phyloP scores from a whole-genome alignment of 768 basidiomycete species.

The Baorangia bicolor region DNA sequence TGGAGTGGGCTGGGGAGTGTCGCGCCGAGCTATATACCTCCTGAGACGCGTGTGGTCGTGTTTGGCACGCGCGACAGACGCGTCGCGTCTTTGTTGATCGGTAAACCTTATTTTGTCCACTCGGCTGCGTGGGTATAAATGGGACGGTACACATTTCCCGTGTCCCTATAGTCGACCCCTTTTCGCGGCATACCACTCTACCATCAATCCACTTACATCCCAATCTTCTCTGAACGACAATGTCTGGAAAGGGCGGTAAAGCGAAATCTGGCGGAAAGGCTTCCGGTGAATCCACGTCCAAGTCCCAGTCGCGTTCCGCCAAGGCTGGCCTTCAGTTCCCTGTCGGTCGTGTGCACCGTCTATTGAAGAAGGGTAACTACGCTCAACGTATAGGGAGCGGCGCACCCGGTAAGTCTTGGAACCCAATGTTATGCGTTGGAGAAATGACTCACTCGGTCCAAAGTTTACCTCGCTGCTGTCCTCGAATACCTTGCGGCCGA shows the following conservation, averaged over 20 bases:
- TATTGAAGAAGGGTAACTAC: constrained; percentile 60
- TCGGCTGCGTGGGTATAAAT: constrained; percentile 31
- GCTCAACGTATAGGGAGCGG: constrained; percentile 56
- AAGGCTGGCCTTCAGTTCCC: constrained; percentile 47
- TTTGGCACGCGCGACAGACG: constrained; percentile 32
- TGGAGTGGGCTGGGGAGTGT: neutral
- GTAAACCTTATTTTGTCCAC: constrained; percentile 34
- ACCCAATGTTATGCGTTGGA: too few relatives aligned
- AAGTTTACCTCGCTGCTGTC: constrained; percentile 60
- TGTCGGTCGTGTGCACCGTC: constrained; percentile 62
- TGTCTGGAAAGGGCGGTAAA: constrained; percentile 51
- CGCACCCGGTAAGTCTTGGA: constrained; percentile 39
- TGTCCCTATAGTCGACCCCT: constrained; percentile 8
- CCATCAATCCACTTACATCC: neutral
- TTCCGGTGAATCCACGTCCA: constrained; percentile 32
- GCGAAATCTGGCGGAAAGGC: constrained; percentile 69
- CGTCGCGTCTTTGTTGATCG: constrained; percentile 40
- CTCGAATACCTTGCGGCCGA: constrained; percentile 63
- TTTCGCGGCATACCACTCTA: neutral
- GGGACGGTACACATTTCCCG: neutral
- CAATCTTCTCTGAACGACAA: constrained; percentile 12
- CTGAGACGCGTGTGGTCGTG: constrained; percentile 38
- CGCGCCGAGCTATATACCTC: constrained; percentile 17
- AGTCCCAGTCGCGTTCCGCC: constrained; percentile 39
- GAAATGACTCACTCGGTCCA: neutral